Percentiles rank a stretch among this genome's conserved stretches.
These are phyloP conservation scores for Boletus rex-veris DNA, from an alignment of 768 basidiomycete genomes.

Conservation along the genomic window DNA sequence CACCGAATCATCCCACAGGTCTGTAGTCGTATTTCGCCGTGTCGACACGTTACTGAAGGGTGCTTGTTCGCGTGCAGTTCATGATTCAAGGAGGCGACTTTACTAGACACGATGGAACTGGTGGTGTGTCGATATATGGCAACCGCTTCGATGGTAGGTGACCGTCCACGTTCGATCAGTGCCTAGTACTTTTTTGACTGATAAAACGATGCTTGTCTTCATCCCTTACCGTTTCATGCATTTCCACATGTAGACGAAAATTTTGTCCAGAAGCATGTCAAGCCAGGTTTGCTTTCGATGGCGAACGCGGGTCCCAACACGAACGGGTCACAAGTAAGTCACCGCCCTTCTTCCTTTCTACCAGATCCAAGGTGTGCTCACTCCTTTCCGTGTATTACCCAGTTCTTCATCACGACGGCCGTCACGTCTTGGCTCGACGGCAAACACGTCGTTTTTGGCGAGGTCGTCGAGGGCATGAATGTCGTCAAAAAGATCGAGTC, in stretches of 20 bases:
- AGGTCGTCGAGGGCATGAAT: conserved; percentile 43
- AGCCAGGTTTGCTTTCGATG: conserved; percentile 73
- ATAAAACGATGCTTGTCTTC: neutral
- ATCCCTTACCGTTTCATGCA: too few species aligned
- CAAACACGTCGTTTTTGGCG: conserved; percentile 47
- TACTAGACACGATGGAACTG: conserved; percentile 69
- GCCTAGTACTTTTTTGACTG: neutral
- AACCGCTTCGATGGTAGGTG: conserved; percentile 66
- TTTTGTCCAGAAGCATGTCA: conserved; percentile 60
- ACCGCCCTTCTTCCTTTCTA: neutral
- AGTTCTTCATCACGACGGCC: conserved; percentile 80
- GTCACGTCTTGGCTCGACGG: conserved; percentile 57
- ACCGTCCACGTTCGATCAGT: too few species aligned
- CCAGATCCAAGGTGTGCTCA: neutral
- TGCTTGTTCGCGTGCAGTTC: conserved; percentile 41
- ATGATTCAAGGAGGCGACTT: conserved; percentile 92
- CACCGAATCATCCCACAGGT: conserved; percentile 72
- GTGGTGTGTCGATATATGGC: conserved; percentile 86
- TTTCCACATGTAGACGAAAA: conserved; percentile 52
- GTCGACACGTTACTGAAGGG: neutral
- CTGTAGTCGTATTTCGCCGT: conserved; percentile 8
- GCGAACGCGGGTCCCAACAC: conserved; percentile 84
- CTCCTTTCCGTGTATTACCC: neutral
- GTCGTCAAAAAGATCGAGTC: conserved; percentile 41
- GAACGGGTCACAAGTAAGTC: conserved; percentile 69